These are phyloP conservation scores for Dispira parvispora DNA, from an alignment of 192 early-diverging fungal species.

Conservation along the genomic window DNA sequence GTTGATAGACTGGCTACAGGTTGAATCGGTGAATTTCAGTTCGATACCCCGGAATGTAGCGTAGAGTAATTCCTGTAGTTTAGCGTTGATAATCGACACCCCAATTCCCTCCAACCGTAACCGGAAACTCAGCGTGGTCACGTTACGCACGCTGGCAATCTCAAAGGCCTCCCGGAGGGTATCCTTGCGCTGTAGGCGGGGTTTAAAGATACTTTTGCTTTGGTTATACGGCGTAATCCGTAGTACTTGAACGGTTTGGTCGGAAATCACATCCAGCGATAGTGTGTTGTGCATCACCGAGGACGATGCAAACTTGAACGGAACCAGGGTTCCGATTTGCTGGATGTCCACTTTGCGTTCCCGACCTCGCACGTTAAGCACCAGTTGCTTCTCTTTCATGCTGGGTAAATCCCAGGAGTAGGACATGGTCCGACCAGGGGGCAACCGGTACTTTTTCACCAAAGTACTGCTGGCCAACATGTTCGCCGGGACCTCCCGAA, in stretches of 20 bases:
- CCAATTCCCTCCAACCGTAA: slow-evolving; percentile 77
- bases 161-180: slow-evolving; percentile 27
- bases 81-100: slow-evolving; percentile 67
- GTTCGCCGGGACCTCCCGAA: slow-evolving; percentile 12
- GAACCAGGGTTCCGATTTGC: slow-evolving; percentile 77
- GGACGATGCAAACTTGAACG: slow-evolving; percentile 54
- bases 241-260: slow-evolving; percentile 48
- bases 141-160: slow-evolving; percentile 29
- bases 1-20: slow-evolving; percentile 57
- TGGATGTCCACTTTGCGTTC: slow-evolving; percentile 69
- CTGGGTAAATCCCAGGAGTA: slow-evolving; percentile 92
- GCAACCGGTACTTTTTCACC: slow-evolving; percentile 16
- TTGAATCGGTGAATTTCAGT: slow-evolving; percentile 64
- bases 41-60: slow-evolving; percentile 58
- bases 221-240: slow-evolving; percentile 47
- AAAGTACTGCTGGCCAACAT: neutral
- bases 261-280: slow-evolving; percentile 57
- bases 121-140: slow-evolving; percentile 40
- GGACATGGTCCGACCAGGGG: slow-evolving; percentile 33
- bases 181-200: slow-evolving; percentile 13
- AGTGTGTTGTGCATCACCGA: slow-evolving; percentile 23
- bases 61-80: slow-evolving; percentile 77
- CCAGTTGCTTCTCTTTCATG: slow-evolving; percentile 47
- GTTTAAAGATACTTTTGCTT: slow-evolving; percentile 38
- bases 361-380: slow-evolving; percentile 53